Evolutionary conservation across 805 yeast genomes (phyloP), one percentile per base, ranked within the genome.

Genomic region (Nakazawaea laoshanensis): DNA sequence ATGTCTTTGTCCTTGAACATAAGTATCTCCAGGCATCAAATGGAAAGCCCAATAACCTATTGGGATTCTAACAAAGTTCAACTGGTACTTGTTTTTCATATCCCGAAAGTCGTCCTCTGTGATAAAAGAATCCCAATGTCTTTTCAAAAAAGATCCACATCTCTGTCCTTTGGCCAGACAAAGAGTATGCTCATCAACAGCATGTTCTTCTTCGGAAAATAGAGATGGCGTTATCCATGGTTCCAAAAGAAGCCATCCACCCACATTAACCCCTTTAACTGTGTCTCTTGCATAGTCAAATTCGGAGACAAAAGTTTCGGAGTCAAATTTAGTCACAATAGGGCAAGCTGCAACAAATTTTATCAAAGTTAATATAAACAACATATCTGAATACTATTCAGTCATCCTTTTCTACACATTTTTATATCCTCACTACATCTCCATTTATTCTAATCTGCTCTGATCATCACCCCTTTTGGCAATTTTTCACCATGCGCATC

Each of bases 1-100:
- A 7, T 61, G 55, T 32, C 74, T 74, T 39, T 80, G 84, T 9
- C 84, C 85, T 34, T 61, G 64, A 11, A 74, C 75, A 45, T 74
- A 79, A 0, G 84, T 82, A 50, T 79, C 86, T 18, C 49, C 53
- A 8, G 55, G 51, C 33, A 55, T 50, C 28, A 53, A 53, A 35
- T 63, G 64, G 55, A 77, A 77, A 1, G 88, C 83, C 92, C 94
- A 82, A 51, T 82, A 82, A 3, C 89, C 89, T 30, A 81, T 68
- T 1, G 92, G 92, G 24, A 82, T 65, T 30, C 92, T 58, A 11
- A 81, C 84, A 49, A 77, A 59, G 45, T 80, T 77, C 41, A 79
- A 66, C 0, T 84, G 85, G 43, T 57, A 59, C 3, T 44, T 45
- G 9, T 46, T 47, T 32, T 61, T 61, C 23, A 77, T 77, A 25